Percentiles rank a stretch among this genome's conserved stretches.
Conservation (phyloP, 2,329 filamentous ascomycete genomes). For the Pyrenophora seminiperda region DNA sequence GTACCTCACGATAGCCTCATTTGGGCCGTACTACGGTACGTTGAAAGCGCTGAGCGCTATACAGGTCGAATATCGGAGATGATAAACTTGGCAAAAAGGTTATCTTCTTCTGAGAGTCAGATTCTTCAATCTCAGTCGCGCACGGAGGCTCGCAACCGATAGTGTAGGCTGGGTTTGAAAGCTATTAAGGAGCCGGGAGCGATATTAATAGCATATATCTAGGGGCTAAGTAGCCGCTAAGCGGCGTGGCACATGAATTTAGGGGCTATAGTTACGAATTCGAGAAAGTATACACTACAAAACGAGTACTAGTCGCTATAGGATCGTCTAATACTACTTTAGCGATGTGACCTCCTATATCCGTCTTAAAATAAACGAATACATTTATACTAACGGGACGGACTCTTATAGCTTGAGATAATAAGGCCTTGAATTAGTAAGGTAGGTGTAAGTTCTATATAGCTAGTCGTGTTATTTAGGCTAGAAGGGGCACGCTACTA, state of each 20-base stretch:
- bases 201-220: not conserved
- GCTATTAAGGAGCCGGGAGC: not conserved
- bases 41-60: conserved; percentile 1
- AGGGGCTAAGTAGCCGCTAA: too few species aligned
- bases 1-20: conserved; percentile 3
- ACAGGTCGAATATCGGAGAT: not conserved
- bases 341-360: not conserved
- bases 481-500: conserved; percentile 2
- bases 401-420: not conserved
- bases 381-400: not conserved
- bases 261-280: not conserved
- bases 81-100: conserved; percentile 1
- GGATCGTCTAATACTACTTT: not conserved
- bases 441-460: not conserved
- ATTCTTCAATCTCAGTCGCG: not conserved
- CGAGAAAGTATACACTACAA: not conserved
- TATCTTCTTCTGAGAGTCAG: conserved; percentile 1
- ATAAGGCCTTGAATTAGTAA: not conserved
- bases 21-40: conserved; percentile 2
- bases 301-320: not conserved
- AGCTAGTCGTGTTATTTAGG: not conserved
- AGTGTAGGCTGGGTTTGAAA: not conserved
- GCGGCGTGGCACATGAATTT: not conserved
- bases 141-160: not conserved
- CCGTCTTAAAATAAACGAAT: not conserved